Base-by-base conservation (phyloP, 768 basidiomycete species). In the Butyriboletus loyo region DNA sequence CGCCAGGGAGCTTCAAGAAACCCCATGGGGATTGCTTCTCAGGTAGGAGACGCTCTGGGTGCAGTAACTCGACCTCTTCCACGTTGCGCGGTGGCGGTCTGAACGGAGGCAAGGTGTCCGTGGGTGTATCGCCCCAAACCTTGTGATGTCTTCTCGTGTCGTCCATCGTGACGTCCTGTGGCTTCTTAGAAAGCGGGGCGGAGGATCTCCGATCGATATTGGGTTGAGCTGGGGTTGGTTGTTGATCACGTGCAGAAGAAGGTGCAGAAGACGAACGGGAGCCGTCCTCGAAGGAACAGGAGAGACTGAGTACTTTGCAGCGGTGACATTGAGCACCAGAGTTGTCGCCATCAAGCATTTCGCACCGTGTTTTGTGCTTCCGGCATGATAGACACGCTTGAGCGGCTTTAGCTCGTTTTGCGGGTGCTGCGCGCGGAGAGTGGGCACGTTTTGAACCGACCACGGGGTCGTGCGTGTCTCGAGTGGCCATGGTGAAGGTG, bases 331-430 rank as follows among this genome's bases (percentile, higher is more conserved):
- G 73, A 27, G 73, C 59, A 24, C 62, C 66, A 28, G 66, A 56
- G 37, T 69, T 63, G 50, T 65, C 60, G n/a, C 65, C 67, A 21
- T 77, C 78, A n/a, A 80, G 69, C 49, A 77, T 66, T 64, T 80
- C 78, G 59, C 78, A 79, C 10, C 77, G 74, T 37, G 75, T 77
- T 49, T 79, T 79, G 57, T 77, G 74, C 51, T 71, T 71, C n/a
- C 77, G 67, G 52, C 77, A 79, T 24, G 74, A 72, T 4, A 73
- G 52, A 55, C 77, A 79, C 2, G 77, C 77, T 54, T 77, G 75
- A 8, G 72, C 66, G 0, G 76, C 72, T 53, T 77, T 77, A 21
- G 73, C 68, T 46, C 76, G 66, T 55, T 76, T 77, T 32, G 69
- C 52, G 27, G 71, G 64, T 2, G 56, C 44, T 30, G 56, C 25